Evolutionary conservation across 495 filamentous ascomycete genomes (phyloP).

Genomic region (Xylaria scruposa): DNA sequence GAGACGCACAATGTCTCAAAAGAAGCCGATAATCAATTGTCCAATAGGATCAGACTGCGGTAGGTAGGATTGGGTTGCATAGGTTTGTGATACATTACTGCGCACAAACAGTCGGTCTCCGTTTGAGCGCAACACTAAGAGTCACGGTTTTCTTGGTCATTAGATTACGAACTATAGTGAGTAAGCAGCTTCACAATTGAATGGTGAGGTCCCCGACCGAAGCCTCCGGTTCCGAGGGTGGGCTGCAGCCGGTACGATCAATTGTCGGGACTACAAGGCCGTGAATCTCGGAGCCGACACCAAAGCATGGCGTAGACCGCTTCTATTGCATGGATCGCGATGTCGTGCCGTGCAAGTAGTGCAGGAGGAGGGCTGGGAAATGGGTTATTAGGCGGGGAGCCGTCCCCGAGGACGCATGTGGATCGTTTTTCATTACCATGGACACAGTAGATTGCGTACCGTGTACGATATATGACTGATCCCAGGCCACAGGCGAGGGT

Average conservation of each 20-base stretch:
- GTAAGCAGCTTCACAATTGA: background rate
- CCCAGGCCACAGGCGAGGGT: background rate
- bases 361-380: background rate
- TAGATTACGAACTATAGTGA: background rate
- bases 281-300: background rate
- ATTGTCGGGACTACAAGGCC: constrained; percentile 1
- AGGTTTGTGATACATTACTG: background rate
- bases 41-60: background rate
- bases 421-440: background rate
- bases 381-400: constrained; percentile 8
- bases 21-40: constrained; percentile 1
- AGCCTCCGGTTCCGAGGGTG: background rate
- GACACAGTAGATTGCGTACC: background rate
- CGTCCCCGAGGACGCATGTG: constrained; percentile 8
- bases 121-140: background rate
- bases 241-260: constrained; percentile 13
- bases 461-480: constrained; percentile 14
- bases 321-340: constrained; percentile 10
- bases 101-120: constrained; percentile 15
- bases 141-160: background rate
- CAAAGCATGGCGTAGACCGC: background rate
- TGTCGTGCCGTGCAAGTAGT: background rate
- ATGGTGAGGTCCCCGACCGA: background rate
- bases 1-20: constrained; percentile 10
- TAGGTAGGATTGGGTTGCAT: background rate